A percentile compares a stretch with the other conserved stretches of the same genome.
phyloP scores from a whole-genome alignment of 2,329 filamentous ascomycete species.

The Cladosporium sp. region DNA sequence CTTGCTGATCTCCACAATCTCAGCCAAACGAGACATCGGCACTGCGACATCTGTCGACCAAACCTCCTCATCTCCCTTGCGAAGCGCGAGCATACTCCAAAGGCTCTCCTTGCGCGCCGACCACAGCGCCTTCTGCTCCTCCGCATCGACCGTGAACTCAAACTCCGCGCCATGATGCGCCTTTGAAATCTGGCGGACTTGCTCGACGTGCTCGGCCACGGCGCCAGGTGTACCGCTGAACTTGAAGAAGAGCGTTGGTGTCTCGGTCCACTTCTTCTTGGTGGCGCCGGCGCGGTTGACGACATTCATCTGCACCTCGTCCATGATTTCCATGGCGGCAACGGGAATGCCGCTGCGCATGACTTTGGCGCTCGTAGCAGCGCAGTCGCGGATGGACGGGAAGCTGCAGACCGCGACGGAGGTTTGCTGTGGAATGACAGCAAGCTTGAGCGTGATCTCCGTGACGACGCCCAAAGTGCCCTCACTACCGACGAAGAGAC shows the following conservation, averaged over 20 bases:
- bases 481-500: conserved; percentile 77
- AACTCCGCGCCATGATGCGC: conserved; percentile 57
- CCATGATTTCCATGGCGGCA: conserved; percentile 82
- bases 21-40: conserved; percentile 60
- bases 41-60: conserved; percentile 65
- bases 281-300: conserved; percentile 74
- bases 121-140: conserved; percentile 59
- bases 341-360: conserved; percentile 73
- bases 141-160: conserved; percentile 55
- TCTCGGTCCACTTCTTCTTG: conserved; percentile 70
- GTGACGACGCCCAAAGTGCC: conserved; percentile 80
- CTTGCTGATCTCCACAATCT: conserved; percentile 78
- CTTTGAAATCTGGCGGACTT: conserved; percentile 68
- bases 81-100: conserved; percentile 61
- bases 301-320: conserved; percentile 82
- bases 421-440: conserved; percentile 72
- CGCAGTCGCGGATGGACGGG: conserved; percentile 73
- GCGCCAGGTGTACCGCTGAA: conserved; percentile 75
- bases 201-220: conserved; percentile 72
- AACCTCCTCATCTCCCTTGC: conserved; percentile 57
- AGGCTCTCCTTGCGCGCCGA: conserved; percentile 61
- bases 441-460: conserved; percentile 77
- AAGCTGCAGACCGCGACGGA: conserved; percentile 80
- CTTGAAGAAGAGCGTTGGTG: conserved; percentile 80
- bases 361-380: conserved; percentile 69